Percentiles rank a stretch among this genome's conserved stretches.
Conservation (phyloP, 805 yeast species). For the Kazachstania taianensis region DNA sequence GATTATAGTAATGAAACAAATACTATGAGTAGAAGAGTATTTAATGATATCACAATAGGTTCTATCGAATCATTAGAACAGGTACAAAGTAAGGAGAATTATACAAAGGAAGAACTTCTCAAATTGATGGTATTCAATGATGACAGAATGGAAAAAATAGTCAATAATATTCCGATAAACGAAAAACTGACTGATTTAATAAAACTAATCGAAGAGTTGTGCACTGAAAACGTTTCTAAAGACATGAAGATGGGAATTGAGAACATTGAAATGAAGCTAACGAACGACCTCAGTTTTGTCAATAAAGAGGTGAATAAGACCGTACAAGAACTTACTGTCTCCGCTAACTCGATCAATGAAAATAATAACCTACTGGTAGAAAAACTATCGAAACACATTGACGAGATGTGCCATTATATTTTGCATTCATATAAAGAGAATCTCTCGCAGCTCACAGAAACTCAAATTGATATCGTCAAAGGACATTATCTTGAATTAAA, state of each 20-base stretch:
- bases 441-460: constrained; percentile 9
- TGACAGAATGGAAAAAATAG: neutral
- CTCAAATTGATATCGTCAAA: constrained; percentile 10
- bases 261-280: neutral
- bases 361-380: neutral
- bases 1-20: constrained; percentile 1
- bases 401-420: constrained; percentile 3
- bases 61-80: constrained; percentile 3
- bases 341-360: neutral
- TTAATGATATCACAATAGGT: constrained; percentile 2
- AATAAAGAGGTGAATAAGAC: neutral
- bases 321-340: neutral
- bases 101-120: neutral
- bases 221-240: neutral
- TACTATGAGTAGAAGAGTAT: constrained; percentile 3
- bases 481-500: constrained; percentile 3
- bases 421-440: constrained; percentile 7
- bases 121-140: neutral
- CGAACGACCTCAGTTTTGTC: neutral
- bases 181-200: neutral
- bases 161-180: neutral
- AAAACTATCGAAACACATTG: neutral
- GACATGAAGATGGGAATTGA: neutral
- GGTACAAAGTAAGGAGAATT: neutral
- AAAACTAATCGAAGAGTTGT: neutral